A percentile compares a stretch with the other conserved stretches of the same genome.
Evolutionary conservation across 202 grass and related monocot species (phyloP).

Genomic region (Carex sylvatica): DNA sequence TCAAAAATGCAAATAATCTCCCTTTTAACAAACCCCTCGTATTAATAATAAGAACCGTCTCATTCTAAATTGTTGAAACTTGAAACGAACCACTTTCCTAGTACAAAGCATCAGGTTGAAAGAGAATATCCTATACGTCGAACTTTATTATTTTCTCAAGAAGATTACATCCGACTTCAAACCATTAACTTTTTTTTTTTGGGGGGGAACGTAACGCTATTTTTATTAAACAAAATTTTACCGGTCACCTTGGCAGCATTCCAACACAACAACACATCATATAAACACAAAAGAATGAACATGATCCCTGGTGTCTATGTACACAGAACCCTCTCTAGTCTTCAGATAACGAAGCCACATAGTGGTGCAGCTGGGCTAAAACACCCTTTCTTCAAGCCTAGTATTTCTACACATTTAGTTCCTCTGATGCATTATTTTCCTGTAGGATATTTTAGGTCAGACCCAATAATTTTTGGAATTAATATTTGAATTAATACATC

Average conservation of each 20-base stretch:
- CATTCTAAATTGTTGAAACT: background rate
- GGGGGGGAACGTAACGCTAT: background rate
- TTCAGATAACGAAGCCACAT: constrained; percentile 18
- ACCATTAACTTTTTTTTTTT: background rate
- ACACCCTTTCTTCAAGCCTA: constrained; percentile 17
- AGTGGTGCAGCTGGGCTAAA: constrained; percentile 14
- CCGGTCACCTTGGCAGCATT: constrained; percentile 18
- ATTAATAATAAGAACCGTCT: background rate
- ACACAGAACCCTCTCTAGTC: constrained; percentile 35
- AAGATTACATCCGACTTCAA: background rate
- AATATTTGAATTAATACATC: background rate
- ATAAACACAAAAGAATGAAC: constrained; percentile 62
- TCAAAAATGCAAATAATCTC: no score
- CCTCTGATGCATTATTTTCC: constrained; percentile 40
- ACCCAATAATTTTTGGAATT: background rate
- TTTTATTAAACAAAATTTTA: constrained; percentile 23
- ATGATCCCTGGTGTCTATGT: constrained; percentile 43
- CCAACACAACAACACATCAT: constrained; percentile 39
- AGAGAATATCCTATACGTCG: background rate
- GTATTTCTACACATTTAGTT: constrained; percentile 52
- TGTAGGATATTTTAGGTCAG: constrained; percentile 28
- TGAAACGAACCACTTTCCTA: background rate
- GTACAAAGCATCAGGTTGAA: background rate
- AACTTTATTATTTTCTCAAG: background rate
- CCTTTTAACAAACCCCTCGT: background rate